Evolutionary conservation across 345 rosid species (phyloP).

Genomic region (Citrus unshiu): DNA sequence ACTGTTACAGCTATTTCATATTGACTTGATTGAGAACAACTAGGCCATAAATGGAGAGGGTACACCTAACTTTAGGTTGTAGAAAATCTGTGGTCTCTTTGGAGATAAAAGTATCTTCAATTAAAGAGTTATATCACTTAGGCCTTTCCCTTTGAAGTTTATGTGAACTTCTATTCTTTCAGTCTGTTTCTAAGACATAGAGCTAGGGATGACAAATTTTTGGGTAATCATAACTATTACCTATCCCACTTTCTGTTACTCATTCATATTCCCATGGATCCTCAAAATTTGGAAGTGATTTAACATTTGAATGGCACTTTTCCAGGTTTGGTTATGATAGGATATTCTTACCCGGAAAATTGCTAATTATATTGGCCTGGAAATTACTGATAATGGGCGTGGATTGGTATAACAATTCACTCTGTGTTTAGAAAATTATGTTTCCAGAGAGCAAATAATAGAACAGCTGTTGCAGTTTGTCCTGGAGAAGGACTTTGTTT

Average conservation of each 20-base stretch:
- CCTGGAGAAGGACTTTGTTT: neutral
- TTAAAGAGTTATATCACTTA: neutral
- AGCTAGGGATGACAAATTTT: too few species aligned
- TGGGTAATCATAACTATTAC: neutral
- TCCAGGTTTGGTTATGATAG: neutral
- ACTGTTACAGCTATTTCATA: neutral
- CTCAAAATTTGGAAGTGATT: neutral
- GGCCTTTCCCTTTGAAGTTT: neutral
- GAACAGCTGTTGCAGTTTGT: neutral
- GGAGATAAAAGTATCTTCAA: neutral
- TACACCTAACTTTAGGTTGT: neutral
- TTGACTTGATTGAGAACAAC: neutral
- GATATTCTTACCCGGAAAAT: neutral
- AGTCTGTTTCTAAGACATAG: too few species aligned
- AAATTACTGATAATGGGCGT: too few species aligned
- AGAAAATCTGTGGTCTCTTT: neutral
- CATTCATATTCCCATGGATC: neutral
- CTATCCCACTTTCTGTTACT: neutral
- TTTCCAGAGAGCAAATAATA: neutral
- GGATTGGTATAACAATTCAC: too few species aligned
- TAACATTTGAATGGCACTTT: neutral
- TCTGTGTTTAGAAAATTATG: too few species aligned
- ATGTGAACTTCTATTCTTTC: neutral
- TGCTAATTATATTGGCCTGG: neutral
- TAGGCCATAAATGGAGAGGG: neutral